Evolutionary conservation across 257 asterid genomes (phyloP).

Genomic region (Scutellaria galericulata): DNA sequence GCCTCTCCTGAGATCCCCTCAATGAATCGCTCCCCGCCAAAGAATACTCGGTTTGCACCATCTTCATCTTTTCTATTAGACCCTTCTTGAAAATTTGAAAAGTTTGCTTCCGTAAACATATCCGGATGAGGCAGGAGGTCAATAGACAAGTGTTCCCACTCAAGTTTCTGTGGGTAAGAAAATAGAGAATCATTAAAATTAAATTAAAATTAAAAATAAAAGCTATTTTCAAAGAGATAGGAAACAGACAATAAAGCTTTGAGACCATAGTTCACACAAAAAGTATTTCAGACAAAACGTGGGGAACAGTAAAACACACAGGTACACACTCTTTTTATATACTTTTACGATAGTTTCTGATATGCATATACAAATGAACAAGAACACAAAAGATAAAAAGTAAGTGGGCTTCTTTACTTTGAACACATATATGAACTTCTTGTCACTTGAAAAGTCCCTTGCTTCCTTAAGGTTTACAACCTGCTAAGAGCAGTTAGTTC

Average conservation of each 20-base stretch:
- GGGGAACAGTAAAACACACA: slow-evolving; percentile 12
- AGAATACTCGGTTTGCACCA: slow-evolving; percentile 96
- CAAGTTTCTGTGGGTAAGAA: slow-evolving; percentile 75
- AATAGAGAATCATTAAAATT: slow-evolving; percentile 19
- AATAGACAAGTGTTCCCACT: slow-evolving; percentile 91
- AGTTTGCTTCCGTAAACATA: slow-evolving; percentile 79
- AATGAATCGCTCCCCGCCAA: slow-evolving; percentile 95
- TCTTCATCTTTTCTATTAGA: slow-evolving; percentile 80
- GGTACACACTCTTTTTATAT: slow-evolving; percentile 7
- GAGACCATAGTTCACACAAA: slow-evolving; percentile 14
- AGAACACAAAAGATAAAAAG: slow-evolving; percentile 25
- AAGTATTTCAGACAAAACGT: slow-evolving; percentile 26
- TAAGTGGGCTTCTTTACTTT: slow-evolving; percentile 58
- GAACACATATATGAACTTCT: slow-evolving; percentile 92
- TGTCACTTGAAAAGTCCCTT: slow-evolving; percentile 87
- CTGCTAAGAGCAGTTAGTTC: slow-evolving; percentile 50
- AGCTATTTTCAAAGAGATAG: slow-evolving; percentile 13
- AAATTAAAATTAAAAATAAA: slow-evolving; percentile 21
- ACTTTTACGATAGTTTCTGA: slow-evolving; percentile 17
- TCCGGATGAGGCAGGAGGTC: slow-evolving; percentile 99
- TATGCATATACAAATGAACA: slow-evolving; percentile 28
- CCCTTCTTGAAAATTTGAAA: slow-evolving; percentile 61
- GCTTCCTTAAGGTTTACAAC: slow-evolving; percentile 97
- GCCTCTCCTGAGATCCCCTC: slow-evolving; percentile 99
- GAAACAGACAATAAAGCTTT: slow-evolving; percentile 3